These are phyloP conservation scores for Chaetomiaceae sp. DNA, from an alignment of 2,329 filamentous ascomycete genomes.

Conservation along the genomic window DNA sequence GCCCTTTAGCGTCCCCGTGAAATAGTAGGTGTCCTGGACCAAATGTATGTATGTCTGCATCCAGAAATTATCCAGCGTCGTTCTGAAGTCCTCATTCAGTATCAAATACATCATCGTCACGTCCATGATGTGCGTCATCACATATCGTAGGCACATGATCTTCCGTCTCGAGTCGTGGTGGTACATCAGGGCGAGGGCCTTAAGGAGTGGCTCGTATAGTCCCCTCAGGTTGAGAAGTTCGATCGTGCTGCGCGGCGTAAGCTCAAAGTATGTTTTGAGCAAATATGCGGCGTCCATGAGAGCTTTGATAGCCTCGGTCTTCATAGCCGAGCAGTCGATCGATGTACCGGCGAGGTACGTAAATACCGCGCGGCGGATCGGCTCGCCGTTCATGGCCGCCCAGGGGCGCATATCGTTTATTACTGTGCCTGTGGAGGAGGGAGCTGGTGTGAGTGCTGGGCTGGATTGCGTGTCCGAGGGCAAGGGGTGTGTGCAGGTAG, in stretches of 20 bases:
- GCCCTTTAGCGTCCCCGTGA: too few species aligned
- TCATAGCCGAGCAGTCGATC: constrained; percentile 26
- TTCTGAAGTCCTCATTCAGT: constrained; percentile 22
- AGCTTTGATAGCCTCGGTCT: constrained; percentile 43
- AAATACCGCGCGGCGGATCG: constrained; percentile 24
- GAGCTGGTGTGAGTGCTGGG: neutral
- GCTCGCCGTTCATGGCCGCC: constrained; percentile 16
- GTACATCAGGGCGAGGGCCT: constrained; percentile 26
- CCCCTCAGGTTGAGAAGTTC: constrained; percentile 17
- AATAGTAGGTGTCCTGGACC: too few species aligned
- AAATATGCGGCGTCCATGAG: constrained; percentile 51
- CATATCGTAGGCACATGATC: constrained; percentile 24
- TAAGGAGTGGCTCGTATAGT: constrained; percentile 24
- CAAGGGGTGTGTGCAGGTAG: neutral
- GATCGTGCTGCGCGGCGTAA: constrained; percentile 1
- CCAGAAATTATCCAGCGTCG: constrained; percentile 12
- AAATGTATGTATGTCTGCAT: too few species aligned
- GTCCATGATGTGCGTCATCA: constrained; percentile 28
- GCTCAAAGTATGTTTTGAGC: constrained; percentile 36
- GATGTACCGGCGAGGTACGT: constrained; percentile 29
- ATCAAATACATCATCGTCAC: constrained; percentile 24
- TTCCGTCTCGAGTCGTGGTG: constrained; percentile 23
- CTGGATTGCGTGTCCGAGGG: neutral
- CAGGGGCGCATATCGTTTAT: neutral
- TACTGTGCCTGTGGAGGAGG: neutral